Conservation (phyloP, 352 stramenopile species). For the Phytophthora nicotianae region DNA sequence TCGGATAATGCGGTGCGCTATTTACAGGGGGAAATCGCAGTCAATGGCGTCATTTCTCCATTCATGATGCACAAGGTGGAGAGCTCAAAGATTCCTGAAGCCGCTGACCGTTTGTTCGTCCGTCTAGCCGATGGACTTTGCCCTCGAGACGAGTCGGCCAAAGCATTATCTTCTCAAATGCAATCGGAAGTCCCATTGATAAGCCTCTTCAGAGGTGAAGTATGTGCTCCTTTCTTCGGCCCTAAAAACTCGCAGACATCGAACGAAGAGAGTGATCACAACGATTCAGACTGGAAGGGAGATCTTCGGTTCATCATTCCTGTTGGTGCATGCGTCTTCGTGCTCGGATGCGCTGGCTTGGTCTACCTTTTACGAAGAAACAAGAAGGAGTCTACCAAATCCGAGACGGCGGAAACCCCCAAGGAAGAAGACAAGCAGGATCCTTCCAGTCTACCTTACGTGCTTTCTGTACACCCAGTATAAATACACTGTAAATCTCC, state of each 20-base stretch:
- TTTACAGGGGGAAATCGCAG: constrained; percentile 24
- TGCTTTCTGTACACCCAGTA: constrained; percentile 40
- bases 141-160: constrained; percentile 24
- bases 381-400: constrained; percentile 36
- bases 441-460: constrained; percentile 56
- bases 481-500: not conserved
- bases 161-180: not conserved
- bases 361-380: constrained; percentile 51
- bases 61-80: constrained; percentile 27
- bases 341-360: constrained; percentile 44
- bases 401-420: constrained; percentile 24
- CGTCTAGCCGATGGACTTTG: constrained; percentile 31
- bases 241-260: not conserved
- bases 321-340: constrained; percentile 48
- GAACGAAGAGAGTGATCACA: constrained; percentile 6
- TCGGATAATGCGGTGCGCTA: constrained; percentile 11
- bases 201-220: constrained; percentile 22
- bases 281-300: constrained; percentile 18
- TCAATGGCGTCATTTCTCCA: constrained; percentile 20
- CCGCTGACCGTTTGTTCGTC: constrained; percentile 38
- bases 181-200: constrained; percentile 16
- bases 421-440: constrained; percentile 62
- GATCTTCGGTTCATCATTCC: constrained; percentile 45
- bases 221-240: constrained; percentile 22
- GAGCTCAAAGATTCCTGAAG: constrained; percentile 10